Percentiles rank a stretch among this genome's conserved stretches.
Conservation (phyloP, 2,329 filamentous ascomycete genomes). For the Diaporthe ampelina region DNA sequence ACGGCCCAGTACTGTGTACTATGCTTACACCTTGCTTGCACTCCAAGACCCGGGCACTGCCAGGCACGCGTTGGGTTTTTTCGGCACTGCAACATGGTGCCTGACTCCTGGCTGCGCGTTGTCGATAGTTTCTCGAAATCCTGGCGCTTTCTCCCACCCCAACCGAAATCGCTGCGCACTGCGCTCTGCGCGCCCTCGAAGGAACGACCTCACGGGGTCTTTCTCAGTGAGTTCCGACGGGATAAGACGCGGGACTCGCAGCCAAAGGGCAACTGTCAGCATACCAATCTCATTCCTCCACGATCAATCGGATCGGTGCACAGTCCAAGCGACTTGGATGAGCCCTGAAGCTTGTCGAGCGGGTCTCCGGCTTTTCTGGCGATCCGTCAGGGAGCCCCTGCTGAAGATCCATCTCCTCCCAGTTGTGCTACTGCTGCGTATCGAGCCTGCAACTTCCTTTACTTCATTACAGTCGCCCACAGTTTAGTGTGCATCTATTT, state of each 20-base stretch:
- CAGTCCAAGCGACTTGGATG: constrained; percentile 15
- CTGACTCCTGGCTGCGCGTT: neutral
- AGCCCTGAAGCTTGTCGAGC: constrained; percentile 33
- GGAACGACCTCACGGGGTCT: neutral
- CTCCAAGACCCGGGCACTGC: neutral
- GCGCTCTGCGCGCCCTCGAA: neutral
- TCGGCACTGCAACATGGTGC: no score
- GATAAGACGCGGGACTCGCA: neutral
- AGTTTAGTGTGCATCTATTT: neutral
- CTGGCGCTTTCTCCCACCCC: neutral
- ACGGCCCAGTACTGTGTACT: neutral
- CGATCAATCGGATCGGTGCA: constrained; percentile 29
- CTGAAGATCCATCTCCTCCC: constrained; percentile 19
- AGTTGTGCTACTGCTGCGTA: neutral
- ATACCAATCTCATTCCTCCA: neutral
- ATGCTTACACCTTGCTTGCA: neutral
- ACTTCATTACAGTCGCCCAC: neutral
- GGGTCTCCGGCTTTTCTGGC: constrained; percentile 25
- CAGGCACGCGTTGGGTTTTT: neutral
- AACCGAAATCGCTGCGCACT: neutral
- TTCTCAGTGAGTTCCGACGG: neutral
- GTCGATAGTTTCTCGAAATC: neutral
- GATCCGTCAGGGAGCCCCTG: constrained; percentile 30
- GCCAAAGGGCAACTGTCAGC: neutral
- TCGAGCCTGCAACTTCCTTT: neutral